Evolutionary conservation across 2,329 filamentous ascomycete species (phyloP).

Genomic region (Fusarium buxicola): DNA sequence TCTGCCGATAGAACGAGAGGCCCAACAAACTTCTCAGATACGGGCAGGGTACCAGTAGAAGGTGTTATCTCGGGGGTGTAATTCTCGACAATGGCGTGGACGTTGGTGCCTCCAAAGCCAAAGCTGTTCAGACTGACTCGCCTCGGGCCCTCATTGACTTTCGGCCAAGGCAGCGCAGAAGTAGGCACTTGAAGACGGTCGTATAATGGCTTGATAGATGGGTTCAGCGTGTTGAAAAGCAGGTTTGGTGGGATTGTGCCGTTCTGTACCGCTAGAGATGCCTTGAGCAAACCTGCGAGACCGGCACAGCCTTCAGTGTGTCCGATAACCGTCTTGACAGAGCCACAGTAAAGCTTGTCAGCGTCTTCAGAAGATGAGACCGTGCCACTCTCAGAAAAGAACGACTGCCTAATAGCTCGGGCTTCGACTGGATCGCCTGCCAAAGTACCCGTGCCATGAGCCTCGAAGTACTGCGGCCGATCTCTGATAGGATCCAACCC

Average conservation of each 20-base stretch:
- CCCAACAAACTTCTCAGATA: not conserved
- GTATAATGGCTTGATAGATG: slow-evolving; percentile 45
- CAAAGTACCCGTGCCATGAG: slow-evolving; percentile 2
- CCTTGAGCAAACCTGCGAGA: not conserved
- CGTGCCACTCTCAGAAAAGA: not conserved
- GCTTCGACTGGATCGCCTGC: slow-evolving; percentile 11
- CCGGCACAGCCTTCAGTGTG: slow-evolving; percentile 12
- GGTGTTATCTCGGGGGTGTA: not conserved
- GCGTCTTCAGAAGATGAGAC: not conserved
- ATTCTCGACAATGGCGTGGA: slow-evolving; percentile 24
- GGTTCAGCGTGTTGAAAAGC: slow-evolving; percentile 60
- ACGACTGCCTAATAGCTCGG: slow-evolving; percentile 1
- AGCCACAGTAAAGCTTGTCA: slow-evolving; percentile 3
- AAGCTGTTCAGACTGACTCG: slow-evolving; percentile 37
- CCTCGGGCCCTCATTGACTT: slow-evolving; percentile 1
- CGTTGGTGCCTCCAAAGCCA: slow-evolving; percentile 31
- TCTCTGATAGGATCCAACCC: not conserved
- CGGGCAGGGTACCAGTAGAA: not conserved
- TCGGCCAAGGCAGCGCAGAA: slow-evolving; percentile 18
- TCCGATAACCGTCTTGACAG: slow-evolving; percentile 8
- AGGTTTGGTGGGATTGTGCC: slow-evolving; percentile 43
- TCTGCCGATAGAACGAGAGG: slow-evolving; percentile 1
- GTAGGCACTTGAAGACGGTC: slow-evolving; percentile 32
- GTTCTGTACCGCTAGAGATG: slow-evolving; percentile 3
- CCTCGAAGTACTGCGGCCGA: slow-evolving; percentile 14